These are phyloP conservation scores for Nemania sp. DNA, from an alignment of 2,329 filamentous ascomycete species.

Conservation along the genomic window DNA sequence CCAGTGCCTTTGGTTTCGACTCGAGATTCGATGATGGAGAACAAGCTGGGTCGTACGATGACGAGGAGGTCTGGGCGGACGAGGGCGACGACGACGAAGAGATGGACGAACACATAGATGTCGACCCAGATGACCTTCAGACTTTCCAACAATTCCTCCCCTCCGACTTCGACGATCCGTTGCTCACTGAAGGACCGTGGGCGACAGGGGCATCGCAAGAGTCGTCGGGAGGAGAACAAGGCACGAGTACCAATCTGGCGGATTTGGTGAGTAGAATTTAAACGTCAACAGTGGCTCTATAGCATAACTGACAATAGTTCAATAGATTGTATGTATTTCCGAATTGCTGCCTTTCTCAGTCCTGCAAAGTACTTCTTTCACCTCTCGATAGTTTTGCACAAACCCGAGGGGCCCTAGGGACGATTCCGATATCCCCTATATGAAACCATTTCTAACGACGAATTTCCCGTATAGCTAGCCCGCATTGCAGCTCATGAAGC, in stretches of 20 bases:
- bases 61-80: constrained; percentile 77
- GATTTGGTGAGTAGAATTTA: constrained; percentile 74
- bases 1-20: constrained; percentile 83
- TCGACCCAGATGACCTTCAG: constrained; percentile 89
- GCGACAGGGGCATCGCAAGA: constrained; percentile 52
- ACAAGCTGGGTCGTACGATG: constrained; percentile 62
- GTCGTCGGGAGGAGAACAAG: constrained; percentile 59
- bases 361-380: neutral
- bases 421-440: neutral
- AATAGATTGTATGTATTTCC: constrained; percentile 34
- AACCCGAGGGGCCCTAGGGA: neutral
- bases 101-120: constrained; percentile 77
- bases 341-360: neutral
- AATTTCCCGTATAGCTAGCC: constrained; percentile 63
- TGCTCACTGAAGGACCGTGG: constrained; percentile 75
- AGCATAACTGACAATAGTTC: constrained; percentile 17
- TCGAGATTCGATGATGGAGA: constrained; percentile 77
- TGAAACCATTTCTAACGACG: constrained; percentile 11
- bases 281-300: no score
- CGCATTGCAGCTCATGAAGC: constrained; percentile 95
- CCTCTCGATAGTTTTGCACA: neutral
- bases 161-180: constrained; percentile 72
- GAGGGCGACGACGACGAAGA: constrained; percentile 79
- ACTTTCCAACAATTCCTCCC: constrained; percentile 92
- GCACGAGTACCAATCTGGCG: constrained; percentile 81